phyloP scores from a whole-genome alignment of 108 stramenopile genomes.

The Skeletonema costatum region DNA sequence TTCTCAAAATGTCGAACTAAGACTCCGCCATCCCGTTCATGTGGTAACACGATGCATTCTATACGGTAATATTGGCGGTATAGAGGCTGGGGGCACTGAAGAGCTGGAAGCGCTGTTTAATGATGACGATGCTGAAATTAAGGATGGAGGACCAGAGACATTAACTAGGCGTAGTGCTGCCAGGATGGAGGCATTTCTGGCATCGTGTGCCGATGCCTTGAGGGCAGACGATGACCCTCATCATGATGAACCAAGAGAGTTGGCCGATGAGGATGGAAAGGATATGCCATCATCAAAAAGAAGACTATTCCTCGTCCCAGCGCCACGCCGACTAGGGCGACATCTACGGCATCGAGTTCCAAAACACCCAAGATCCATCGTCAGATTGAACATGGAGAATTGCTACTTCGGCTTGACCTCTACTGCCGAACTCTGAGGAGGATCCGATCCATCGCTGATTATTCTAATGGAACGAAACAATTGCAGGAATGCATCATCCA shows the following conservation, averaged over 20 bases:
- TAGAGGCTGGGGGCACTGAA: background rate
- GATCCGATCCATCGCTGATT: slow-evolving; percentile 37
- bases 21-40: slow-evolving; percentile 62
- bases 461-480: slow-evolving; percentile 22
- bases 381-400: slow-evolving; percentile 66
- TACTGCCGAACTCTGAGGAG: slow-evolving; percentile 67
- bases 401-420: slow-evolving; percentile 69
- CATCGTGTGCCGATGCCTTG: slow-evolving; percentile 59
- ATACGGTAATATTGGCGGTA: slow-evolving; percentile 28
- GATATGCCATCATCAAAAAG: background rate
- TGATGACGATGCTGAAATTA: slow-evolving; percentile 45
- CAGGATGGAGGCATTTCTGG: slow-evolving; percentile 84
- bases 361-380: slow-evolving; percentile 25
- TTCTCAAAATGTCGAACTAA: slow-evolving; percentile 53
- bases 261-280: background rate
- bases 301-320: background rate
- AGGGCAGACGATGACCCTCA: slow-evolving; percentile 31
- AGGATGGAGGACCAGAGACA: slow-evolving; percentile 28
- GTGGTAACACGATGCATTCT: slow-evolving; percentile 65
- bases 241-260: background rate
- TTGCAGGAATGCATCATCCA: slow-evolving; percentile 79
- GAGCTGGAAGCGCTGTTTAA: slow-evolving; percentile 41
- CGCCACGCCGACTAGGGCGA: slow-evolving; percentile 2
- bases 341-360: background rate
- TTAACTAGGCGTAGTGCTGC: slow-evolving; percentile 62